Evolutionary conservation across 2,329 filamentous ascomycete species (phyloP).

Genomic region (Epichloe typhina): DNA sequence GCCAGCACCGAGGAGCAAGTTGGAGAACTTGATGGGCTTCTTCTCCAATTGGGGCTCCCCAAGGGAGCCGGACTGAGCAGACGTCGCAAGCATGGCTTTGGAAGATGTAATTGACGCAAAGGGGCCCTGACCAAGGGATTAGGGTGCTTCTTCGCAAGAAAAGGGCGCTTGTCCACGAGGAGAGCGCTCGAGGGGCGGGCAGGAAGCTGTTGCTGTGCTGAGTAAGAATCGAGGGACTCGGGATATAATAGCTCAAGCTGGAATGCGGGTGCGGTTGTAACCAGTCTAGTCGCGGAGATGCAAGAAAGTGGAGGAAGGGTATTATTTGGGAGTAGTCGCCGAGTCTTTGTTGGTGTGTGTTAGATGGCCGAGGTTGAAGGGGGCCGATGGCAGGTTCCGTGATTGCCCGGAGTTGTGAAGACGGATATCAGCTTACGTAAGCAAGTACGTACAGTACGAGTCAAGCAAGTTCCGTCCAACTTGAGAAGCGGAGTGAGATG

Average conservation of each 20-base stretch:
- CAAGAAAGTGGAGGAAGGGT: constrained; percentile 1
- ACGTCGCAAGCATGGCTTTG: constrained; percentile 49
- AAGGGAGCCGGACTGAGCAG: constrained; percentile 37
- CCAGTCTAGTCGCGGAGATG: no score
- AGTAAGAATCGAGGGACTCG: constrained; percentile 1
- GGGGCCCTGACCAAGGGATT: constrained; percentile 98
- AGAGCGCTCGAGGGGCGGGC: constrained; percentile 5
- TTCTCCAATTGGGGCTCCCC: constrained; percentile 62
- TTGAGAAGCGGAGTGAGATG: no score
- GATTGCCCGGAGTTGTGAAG: neutral
- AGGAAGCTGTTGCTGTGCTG: constrained; percentile 1
- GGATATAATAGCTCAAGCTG: neutral
- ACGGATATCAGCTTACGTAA: neutral
- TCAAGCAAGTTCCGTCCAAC: no score
- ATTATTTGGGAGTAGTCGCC: neutral
- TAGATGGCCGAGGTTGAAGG: no score
- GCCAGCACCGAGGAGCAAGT: constrained; percentile 84
- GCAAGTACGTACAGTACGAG: no score
- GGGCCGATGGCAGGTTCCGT: no score
- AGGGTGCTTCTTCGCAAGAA: constrained; percentile 70
- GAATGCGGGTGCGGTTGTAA: neutral
- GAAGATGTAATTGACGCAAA: constrained; percentile 33
- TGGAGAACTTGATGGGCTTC: constrained; percentile 99
- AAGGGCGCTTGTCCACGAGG: constrained; percentile 13
- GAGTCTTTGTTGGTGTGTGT: neutral